phyloP scores from a whole-genome alignment of 2,329 filamentous ascomycete genomes.

The Clarireedia paspali region DNA sequence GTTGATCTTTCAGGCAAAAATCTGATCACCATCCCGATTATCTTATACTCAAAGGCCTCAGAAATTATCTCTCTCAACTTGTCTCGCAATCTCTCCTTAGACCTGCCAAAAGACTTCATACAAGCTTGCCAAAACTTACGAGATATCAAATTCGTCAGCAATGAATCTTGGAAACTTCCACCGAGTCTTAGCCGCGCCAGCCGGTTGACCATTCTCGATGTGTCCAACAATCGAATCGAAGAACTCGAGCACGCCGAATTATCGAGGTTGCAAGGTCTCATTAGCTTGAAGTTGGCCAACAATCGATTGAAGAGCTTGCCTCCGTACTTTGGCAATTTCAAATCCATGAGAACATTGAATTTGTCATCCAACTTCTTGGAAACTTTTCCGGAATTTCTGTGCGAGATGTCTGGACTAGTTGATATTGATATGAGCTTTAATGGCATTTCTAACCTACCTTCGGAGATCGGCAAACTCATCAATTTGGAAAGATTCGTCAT shows the following conservation, averaged over 20 bases:
- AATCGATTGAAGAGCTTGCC: slow-evolving; percentile 79
- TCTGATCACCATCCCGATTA: slow-evolving; percentile 89
- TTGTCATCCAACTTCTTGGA: slow-evolving; percentile 89
- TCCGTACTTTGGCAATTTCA: slow-evolving; percentile 73
- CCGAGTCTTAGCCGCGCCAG: slow-evolving; percentile 74
- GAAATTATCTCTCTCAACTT: slow-evolving; percentile 95
- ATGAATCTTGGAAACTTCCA: slow-evolving; percentile 82
- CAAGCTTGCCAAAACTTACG: slow-evolving; percentile 84
- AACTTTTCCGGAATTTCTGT: slow-evolving; percentile 78
- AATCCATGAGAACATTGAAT: slow-evolving; percentile 73
- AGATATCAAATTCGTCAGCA: slow-evolving; percentile 93
- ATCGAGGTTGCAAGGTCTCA: slow-evolving; percentile 62
- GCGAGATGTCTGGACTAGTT: slow-evolving; percentile 72
- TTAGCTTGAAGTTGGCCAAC: slow-evolving; percentile 90
- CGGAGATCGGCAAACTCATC: slow-evolving; percentile 67
- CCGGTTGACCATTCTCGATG: slow-evolving; percentile 79
- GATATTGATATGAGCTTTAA: slow-evolving; percentile 98
- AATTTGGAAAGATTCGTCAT: slow-evolving; percentile 86
- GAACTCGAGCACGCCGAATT: slow-evolving; percentile 80
- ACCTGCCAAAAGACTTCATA: slow-evolving; percentile 93
- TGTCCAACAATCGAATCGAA: slow-evolving; percentile 90
- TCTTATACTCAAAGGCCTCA: slow-evolving; percentile 79
- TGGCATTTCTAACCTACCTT: slow-evolving; percentile 69
- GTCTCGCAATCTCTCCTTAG: slow-evolving; percentile 83
- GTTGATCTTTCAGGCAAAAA: slow-evolving; percentile 88